Conservation (phyloP, 2,329 filamentous ascomycete species). For the Neopestalotiopsis clavispora region DNA sequence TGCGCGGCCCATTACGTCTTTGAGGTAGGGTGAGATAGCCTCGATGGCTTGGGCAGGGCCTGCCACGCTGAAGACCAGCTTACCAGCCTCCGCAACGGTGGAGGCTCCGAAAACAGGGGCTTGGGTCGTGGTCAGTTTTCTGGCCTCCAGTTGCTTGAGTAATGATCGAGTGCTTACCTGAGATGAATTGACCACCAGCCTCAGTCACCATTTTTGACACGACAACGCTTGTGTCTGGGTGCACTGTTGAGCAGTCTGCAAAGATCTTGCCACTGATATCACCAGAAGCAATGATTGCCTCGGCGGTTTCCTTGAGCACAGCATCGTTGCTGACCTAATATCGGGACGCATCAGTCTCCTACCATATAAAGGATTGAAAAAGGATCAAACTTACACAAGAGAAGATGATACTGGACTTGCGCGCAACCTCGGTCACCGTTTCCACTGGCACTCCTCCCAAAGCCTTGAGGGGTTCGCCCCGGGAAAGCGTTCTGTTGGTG, state of each 20-base stretch:
- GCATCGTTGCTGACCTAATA: conserved; percentile 40
- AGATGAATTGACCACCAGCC: conserved; percentile 38
- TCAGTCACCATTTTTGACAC: conserved; percentile 37
- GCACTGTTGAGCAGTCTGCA: conserved; percentile 37
- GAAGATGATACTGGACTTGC: conserved; percentile 32
- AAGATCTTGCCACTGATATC: conserved; percentile 34
- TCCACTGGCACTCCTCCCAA: conserved; percentile 38
- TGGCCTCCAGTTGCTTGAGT: background rate
- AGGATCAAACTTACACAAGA: conserved; percentile 31
- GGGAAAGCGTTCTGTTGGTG: conserved; percentile 45
- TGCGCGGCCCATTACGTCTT: conserved; percentile 45
- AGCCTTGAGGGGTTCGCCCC: conserved; percentile 38
- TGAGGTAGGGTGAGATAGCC: conserved; percentile 43
- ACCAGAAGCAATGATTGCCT: conserved; percentile 26
- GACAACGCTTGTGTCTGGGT: conserved; percentile 37
- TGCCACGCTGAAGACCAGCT: conserved; percentile 48
- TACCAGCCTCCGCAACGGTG: conserved; percentile 46
- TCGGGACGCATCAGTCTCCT: too few species aligned
- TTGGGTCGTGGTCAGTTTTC: conserved; percentile 13
- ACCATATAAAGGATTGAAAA: background rate
- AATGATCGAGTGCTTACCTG: conserved; percentile 12
- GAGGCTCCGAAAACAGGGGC: conserved; percentile 50
- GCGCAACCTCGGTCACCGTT: conserved; percentile 30
- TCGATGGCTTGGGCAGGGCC: conserved; percentile 39
- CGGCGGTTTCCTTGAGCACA: conserved; percentile 31